Evolutionary conservation across 1,284 basidiomycete species (phyloP), one percentile per base, ranked within the genome.

Genomic region (Mycena sp.): DNA sequence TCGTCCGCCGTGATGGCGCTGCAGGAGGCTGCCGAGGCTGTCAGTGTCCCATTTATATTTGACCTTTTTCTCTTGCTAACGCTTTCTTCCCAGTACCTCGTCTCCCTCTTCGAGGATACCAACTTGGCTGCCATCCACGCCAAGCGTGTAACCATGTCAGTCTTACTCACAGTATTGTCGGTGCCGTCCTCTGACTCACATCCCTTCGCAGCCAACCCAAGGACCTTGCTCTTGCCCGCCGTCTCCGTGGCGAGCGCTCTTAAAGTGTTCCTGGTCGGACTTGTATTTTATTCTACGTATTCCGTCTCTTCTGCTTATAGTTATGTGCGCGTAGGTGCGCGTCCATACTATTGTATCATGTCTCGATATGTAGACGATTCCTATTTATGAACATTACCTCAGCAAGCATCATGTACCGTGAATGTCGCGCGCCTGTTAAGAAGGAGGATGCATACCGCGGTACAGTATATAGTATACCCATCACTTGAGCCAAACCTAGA

Each of bases 1-100:
- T 93, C 92, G 28, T 93, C 90, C 29, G 94, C 93, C 66, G 89
- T 95, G 70, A 87, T 91, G 81, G 94, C 91, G 30, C 84, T 96
- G 54, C 93, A 95, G 80, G 93, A 94, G 79, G 92, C 93, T 0
- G 80, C 91, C 48, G 93, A 95, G 80, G 73, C 73, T 14, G 63
- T 64, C 12, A 49, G 63, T 60, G n/a, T 32, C 29, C 17, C 30
- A 38, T 6, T 23, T 30, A n/a, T 11, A 28, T 16, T 29, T 17
- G n/a, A 6, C n/a, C 19, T 46, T 50, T 0, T 16, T n/a, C n/a
- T n/a, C 23, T 49, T 37, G 12, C 19, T 56, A 6, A 32, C 14
- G 16, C 28, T 16, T 17, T 19, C 23, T 17, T n/a, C n/a, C n/a
- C 90, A 91, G 17, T 95, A 95, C 85, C 89, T 96, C 68, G 92